Percentiles rank a stretch among this genome's conserved stretches.
These are phyloP conservation scores for Solanum chmielewskii DNA, from an alignment of 257 asterid species.

Conservation along the genomic window DNA sequence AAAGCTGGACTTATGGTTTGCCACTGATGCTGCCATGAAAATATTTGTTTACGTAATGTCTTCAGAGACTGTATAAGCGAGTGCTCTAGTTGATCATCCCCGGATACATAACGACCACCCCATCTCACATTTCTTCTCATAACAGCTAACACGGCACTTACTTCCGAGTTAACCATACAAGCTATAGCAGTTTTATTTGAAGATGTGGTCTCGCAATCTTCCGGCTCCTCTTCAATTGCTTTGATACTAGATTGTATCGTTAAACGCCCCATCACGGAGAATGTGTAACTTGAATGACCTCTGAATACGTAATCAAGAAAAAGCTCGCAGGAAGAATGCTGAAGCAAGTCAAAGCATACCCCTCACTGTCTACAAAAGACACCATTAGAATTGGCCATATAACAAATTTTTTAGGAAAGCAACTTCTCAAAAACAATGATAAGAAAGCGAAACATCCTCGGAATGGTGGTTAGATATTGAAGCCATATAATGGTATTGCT, in stretches of 20 bases:
- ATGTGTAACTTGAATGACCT: slow-evolving; percentile 1
- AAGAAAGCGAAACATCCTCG: neutral
- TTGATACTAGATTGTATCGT: slow-evolving; percentile 72
- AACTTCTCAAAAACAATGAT: neutral
- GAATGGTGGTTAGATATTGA: neutral
- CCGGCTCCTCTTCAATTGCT: slow-evolving; percentile 91
- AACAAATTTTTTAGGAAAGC: neutral
- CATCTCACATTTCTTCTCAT: slow-evolving; percentile 97
- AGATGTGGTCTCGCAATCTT: slow-evolving; percentile 62
- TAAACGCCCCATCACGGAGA: slow-evolving; percentile 61
- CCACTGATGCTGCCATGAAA: slow-evolving; percentile 83
- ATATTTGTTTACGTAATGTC: slow-evolving; percentile 67
- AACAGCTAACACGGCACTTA: slow-evolving; percentile 86
- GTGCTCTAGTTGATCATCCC: slow-evolving; percentile 93
- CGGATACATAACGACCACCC: slow-evolving; percentile 95
- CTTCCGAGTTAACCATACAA: slow-evolving; percentile 78
- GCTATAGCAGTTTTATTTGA: slow-evolving; percentile 57
- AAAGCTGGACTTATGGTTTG: slow-evolving; percentile 58
- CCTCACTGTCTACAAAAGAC: slow-evolving; percentile 10
- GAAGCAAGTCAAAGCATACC: slow-evolving; percentile 15
- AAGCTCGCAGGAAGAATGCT: neutral
- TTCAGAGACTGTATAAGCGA: slow-evolving; percentile 81
- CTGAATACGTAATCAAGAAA: slow-evolving; percentile 10
- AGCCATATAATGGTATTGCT: neutral
- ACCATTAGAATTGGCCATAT: neutral